phyloP scores from a whole-genome alignment of 345 rosid genomes.

The Salix udensis region DNA sequence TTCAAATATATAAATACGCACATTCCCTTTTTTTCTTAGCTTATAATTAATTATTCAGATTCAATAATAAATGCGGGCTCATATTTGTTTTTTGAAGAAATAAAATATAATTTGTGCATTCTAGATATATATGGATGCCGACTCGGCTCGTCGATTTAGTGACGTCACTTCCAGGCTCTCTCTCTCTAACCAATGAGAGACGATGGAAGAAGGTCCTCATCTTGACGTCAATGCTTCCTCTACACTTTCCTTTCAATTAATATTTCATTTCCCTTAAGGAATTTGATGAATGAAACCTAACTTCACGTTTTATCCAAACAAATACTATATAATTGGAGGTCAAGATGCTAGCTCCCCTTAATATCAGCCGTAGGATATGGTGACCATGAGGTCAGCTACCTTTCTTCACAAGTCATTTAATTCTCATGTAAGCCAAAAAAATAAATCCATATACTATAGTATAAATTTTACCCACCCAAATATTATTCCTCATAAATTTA shows the following conservation, averaged over 20 bases:
- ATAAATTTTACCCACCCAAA: too few species aligned
- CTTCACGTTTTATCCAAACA: conserved; percentile 19
- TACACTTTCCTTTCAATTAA: background rate
- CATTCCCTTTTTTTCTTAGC: too few species aligned
- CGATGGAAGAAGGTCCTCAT: background rate
- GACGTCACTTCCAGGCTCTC: too few species aligned
- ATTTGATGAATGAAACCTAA: background rate
- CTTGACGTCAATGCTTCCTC: background rate
- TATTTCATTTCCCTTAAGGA: background rate
- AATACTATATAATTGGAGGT: background rate
- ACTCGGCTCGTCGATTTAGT: background rate
- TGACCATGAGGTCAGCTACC: conserved; percentile 37
- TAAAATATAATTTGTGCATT: background rate
- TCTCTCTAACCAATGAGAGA: background rate
- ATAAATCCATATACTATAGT: background rate
- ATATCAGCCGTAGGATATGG: conserved; percentile 20
- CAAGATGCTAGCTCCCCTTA: background rate
- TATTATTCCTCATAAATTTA: too few species aligned
- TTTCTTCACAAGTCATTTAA: conserved; percentile 33
- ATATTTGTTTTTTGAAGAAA: background rate
- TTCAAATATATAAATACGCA: too few species aligned
- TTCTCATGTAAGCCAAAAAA: background rate
- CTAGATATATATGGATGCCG: background rate
- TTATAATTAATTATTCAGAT: too few species aligned
- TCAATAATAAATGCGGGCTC: too few species aligned